A percentile compares a stretch with the other conserved stretches of the same genome.
These are phyloP conservation scores for Trichoderma asperelloides DNA, from an alignment of 495 filamentous ascomycete genomes.

Conservation along the genomic window DNA sequence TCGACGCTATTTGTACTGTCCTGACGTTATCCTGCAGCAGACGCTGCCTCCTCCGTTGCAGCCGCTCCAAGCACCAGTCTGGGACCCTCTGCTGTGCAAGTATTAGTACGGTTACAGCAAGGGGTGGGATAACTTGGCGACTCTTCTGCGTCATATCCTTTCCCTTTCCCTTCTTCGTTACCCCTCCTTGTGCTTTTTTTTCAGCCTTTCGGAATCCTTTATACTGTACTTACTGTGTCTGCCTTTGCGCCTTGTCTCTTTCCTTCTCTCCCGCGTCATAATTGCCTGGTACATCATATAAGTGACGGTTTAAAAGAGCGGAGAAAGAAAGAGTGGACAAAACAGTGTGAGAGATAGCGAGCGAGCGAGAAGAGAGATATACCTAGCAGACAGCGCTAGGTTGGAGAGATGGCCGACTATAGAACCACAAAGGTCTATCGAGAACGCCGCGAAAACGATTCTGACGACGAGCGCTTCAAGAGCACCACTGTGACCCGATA, in stretches of 20 bases:
- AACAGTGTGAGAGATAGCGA: not conserved
- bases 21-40: slow-evolving; percentile 7
- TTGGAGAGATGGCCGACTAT: slow-evolving; percentile 35
- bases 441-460: slow-evolving; percentile 22
- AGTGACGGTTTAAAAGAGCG: not conserved
- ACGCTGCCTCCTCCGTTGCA: not conserved
- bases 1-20: not conserved
- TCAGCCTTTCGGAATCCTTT: not conserved
- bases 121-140: not conserved
- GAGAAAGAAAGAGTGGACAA: not conserved
- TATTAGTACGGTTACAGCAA: not conserved
- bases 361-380: not conserved
- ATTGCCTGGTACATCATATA: not conserved
- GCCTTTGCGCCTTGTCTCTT: not conserved
- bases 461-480: slow-evolving; percentile 39
- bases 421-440: slow-evolving; percentile 38
- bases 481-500: slow-evolving; percentile 47
- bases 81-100: too few relatives aligned
- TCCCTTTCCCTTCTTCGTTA: not conserved
- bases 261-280: not conserved
- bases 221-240: not conserved
- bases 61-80: not conserved
- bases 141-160: slow-evolving; percentile 2
- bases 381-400: not conserved
- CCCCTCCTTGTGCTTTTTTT: not conserved